Evolutionary conservation across 345 rosid genomes (phyloP).

Genomic region (Reutealis trisperma): DNA sequence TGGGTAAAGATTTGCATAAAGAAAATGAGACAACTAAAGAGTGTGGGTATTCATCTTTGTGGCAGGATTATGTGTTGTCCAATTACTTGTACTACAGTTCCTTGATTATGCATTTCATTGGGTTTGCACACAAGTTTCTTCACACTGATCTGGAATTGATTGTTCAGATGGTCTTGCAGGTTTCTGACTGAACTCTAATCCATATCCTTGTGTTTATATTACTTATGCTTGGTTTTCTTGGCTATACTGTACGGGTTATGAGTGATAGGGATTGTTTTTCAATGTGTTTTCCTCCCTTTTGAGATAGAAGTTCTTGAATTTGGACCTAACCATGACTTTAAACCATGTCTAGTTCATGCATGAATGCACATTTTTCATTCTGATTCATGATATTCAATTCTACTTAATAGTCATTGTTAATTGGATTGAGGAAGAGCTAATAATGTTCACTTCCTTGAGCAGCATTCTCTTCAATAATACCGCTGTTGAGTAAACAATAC

Average conservation of each 20-base stretch:
- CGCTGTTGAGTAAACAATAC: neutral
- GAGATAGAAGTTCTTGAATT: neutral
- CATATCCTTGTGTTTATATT: conserved; percentile 14
- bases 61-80: conserved; percentile 78
- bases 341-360: neutral
- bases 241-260: neutral
- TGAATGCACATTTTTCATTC: neutral
- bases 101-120: conserved; percentile 87
- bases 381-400: neutral
- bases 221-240: neutral
- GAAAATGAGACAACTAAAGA: conserved; percentile 36
- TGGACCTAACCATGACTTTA: neutral
- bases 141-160: conserved; percentile 74
- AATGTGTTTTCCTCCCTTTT: too few species aligned
- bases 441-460: neutral
- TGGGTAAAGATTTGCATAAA: conserved; percentile 40
- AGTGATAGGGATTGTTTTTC: neutral
- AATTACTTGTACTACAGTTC: conserved; percentile 90
- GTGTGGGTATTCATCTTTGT: conserved; percentile 52
- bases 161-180: conserved; percentile 90
- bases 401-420: neutral
- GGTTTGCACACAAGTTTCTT: conserved; percentile 96
- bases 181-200: conserved; percentile 32
- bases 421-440: neutral
- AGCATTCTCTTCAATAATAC: neutral